Percentiles rank a stretch among this genome's conserved stretches.
These are phyloP conservation scores for Arthonia radiata DNA, from an alignment of 495 filamentous ascomycete genomes.

Conservation along the genomic window DNA sequence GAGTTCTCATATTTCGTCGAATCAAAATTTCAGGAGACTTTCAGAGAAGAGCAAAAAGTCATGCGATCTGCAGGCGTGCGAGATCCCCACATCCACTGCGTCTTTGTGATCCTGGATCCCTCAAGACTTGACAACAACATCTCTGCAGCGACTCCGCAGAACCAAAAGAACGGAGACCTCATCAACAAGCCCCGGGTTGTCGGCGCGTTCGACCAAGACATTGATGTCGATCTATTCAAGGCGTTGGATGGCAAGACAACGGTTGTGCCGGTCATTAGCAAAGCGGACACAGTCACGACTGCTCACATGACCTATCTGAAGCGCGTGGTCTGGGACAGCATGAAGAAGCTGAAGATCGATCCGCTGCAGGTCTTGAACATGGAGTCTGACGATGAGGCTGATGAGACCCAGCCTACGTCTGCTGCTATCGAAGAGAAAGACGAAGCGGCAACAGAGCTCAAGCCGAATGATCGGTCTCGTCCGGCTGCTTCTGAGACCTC, in stretches of 20 bases:
- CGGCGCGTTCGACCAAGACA: constrained; percentile 64
- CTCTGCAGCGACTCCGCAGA: constrained; percentile 30
- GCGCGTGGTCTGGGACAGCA: constrained; percentile 65
- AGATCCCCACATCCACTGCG: constrained; percentile 93
- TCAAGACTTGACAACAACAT: constrained; percentile 64
- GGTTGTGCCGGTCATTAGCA: constrained; percentile 85
- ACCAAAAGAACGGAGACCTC: constrained; percentile 17
- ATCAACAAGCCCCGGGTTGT: constrained; percentile 24
- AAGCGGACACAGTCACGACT: constrained; percentile 85
- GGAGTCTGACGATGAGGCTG: constrained; percentile 46
- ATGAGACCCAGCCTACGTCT: no score
- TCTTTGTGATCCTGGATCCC: constrained; percentile 80
- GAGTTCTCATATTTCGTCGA: constrained; percentile 82
- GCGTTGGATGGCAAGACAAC: constrained; percentile 85
- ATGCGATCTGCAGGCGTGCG: constrained; percentile 73
- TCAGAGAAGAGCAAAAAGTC: constrained; percentile 94
- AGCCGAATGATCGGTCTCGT: no score
- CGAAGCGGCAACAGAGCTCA: no score
- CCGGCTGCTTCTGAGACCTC: no score
- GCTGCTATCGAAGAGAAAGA: no score
- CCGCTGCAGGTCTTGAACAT: constrained; percentile 67
- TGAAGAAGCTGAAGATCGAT: constrained; percentile 58
- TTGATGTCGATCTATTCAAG: constrained; percentile 76
- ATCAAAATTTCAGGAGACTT: constrained; percentile 95
- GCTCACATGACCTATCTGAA: constrained; percentile 87